Base-by-base conservation (phyloP, 2,329 filamentous ascomycete genomes). In the Colletotrichum musicola region DNA sequence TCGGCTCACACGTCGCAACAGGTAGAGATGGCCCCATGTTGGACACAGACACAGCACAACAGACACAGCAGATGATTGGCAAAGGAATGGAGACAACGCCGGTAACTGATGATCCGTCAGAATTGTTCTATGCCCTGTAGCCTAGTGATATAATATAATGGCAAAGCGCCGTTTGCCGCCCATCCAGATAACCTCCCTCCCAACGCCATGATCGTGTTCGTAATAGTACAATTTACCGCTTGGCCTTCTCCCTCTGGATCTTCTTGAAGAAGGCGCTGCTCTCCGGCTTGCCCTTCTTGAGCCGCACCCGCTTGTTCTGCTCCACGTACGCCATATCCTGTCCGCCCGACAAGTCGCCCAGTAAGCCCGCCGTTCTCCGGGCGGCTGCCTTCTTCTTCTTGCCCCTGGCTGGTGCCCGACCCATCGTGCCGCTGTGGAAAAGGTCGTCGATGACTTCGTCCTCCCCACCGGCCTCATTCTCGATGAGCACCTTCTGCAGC, bases 281-380 rank as follows among this genome's bases (percentile, higher is more conserved):
- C 74, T 89, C 88, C 76, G 89, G 87, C 82, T 90, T 91, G 74
- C 90, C 79, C 71, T 86, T 84, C 81, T 89, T 90, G 16, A 71
- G 62, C 75, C 93, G 93, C 72, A 86, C 85, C 74, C 86, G 90
- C 83, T 90, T 92, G 79, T 93, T 94, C 80, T 93, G 91, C 79
- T 95, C 93, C 64, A 94, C 89, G 78, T 95, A 98, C n/a, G 95
- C 95, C 96, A 99, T 98, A 77, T 97, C 93, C 77, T 97, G 93
- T 0, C 95, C 96, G 65, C 96, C 96, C 63, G 93, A 94, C 64
- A 98, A 86, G 74, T 97, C 95, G 58, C 91, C 92, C 63, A 99
- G 85, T 13, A 90, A 94, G 25, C 94, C 95, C 1, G 95, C 96
- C 30, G 92, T 97, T 68, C 96, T 88, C 72, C 91, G 89, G 1